phyloP scores from a whole-genome alignment of 768 basidiomycete species.

The Lentinula sp. region DNA sequence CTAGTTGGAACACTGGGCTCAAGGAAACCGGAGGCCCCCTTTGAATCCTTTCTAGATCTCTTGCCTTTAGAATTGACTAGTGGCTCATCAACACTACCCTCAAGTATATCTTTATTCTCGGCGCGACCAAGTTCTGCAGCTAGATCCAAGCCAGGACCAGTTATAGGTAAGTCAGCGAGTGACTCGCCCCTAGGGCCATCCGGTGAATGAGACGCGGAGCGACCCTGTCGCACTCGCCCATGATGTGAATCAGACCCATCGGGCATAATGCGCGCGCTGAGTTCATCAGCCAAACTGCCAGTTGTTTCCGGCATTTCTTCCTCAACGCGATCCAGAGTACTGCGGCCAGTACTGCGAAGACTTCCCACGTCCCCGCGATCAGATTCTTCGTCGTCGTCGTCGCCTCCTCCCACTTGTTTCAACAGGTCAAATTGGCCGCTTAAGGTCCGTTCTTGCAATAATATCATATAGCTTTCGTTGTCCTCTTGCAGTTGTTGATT shows the following conservation, averaged over 20 bases:
- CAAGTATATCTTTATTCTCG: conserved; percentile 79
- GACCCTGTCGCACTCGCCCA: conserved; percentile 39
- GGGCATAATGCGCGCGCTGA: conserved; percentile 32
- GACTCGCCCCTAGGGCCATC: conserved; percentile 61
- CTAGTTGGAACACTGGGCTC: conserved; percentile 39
- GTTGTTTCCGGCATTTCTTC: conserved; percentile 29
- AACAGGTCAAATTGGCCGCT: conserved; percentile 82
- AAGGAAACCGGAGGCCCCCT: conserved; percentile 32
- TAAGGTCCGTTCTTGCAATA: conserved; percentile 86
- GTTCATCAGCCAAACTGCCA: conserved; percentile 20
- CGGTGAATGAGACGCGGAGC: conserved; percentile 48
- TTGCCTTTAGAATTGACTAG: conserved; percentile 41
- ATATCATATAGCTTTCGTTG: conserved; percentile 94
- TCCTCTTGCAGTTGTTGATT: conserved; percentile 90
- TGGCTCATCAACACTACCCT: conserved; percentile 46
- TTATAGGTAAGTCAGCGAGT: conserved; percentile 81
- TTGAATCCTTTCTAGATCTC: conserved; percentile 40
- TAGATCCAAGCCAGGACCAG: conserved; percentile 84
- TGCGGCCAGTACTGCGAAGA: conserved; percentile 50
- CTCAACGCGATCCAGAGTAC: conserved; percentile 58
- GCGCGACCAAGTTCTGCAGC: conserved; percentile 90
- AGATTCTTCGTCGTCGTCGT: conserved; percentile 38
- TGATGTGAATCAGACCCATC: conserved; percentile 34
- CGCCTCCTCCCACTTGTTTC: conserved; percentile 53
- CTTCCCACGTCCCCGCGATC: conserved; percentile 46